Percentiles rank a stretch among this genome's conserved stretches.
Evolutionary conservation across 2,329 filamentous ascomycete genomes (phyloP).

Genomic region (Endothia cerciana): DNA sequence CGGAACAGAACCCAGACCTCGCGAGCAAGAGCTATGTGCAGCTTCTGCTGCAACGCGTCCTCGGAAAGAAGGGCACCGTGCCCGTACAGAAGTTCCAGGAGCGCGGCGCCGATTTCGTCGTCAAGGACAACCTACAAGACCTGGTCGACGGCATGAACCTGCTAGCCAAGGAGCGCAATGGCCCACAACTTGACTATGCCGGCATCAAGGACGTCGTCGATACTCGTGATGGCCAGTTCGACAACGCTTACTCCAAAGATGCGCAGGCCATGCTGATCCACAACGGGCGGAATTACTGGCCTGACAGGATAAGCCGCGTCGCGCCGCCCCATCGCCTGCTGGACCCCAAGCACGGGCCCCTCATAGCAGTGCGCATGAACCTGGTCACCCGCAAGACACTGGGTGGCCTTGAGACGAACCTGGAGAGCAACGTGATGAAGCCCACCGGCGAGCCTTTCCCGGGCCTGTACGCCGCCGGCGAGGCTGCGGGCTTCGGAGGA

Average conservation of each 20-base stretch:
- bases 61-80: constrained; percentile 55
- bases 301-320: constrained; percentile 55
- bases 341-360: constrained; percentile 58
- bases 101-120: constrained; percentile 62
- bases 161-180: constrained; percentile 50
- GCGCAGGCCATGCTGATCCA: constrained; percentile 65
- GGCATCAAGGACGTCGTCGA: constrained; percentile 53
- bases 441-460: constrained; percentile 53
- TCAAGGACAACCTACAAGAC: constrained; percentile 58
- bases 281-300: constrained; percentile 60
- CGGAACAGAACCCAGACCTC: constrained; percentile 66
- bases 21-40: constrained; percentile 60
- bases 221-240: constrained; percentile 58
- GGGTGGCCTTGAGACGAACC: constrained; percentile 62
- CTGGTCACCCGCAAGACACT: constrained; percentile 64
- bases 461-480: constrained; percentile 63
- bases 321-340: constrained; percentile 57
- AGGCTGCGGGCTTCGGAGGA: constrained; percentile 64
- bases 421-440: constrained; percentile 59
- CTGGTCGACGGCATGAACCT: constrained; percentile 63
- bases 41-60: constrained; percentile 52
- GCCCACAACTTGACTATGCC: constrained; percentile 51
- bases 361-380: constrained; percentile 65
- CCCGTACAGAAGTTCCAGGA: constrained; percentile 63
- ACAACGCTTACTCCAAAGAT: constrained; percentile 62